These are phyloP conservation scores for Sporothrix luriei DNA, from an alignment of 2,329 filamentous ascomycete species.

Conservation along the genomic window DNA sequence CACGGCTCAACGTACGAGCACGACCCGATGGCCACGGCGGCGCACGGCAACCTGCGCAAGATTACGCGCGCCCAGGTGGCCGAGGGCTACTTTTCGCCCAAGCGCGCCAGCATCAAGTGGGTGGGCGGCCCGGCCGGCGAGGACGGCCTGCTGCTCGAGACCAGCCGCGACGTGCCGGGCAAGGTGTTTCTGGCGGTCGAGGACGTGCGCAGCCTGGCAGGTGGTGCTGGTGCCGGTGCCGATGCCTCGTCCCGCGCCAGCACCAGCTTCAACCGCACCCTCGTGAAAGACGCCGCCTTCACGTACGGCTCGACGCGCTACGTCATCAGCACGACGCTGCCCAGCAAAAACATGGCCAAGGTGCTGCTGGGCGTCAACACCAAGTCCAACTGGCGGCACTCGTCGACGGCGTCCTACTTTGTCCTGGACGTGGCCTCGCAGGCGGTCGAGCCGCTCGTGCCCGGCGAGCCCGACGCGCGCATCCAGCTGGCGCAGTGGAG, in stretches of 20 bases:
- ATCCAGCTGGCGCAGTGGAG: constrained; percentile 90
- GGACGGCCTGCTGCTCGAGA: constrained; percentile 83
- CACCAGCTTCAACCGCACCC: constrained; percentile 56
- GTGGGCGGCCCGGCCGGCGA: constrained; percentile 72
- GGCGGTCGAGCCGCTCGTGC: constrained; percentile 74
- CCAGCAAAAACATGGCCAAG: constrained; percentile 81
- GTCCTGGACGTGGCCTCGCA: constrained; percentile 87
- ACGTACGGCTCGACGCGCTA: constrained; percentile 59
- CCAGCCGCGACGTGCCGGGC: constrained; percentile 52
- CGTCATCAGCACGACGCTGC: constrained; percentile 64
- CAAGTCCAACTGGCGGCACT: constrained; percentile 85
- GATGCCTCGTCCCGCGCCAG: constrained; percentile 39
- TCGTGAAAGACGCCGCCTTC: constrained; percentile 74
- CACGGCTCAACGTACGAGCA: constrained; percentile 65
- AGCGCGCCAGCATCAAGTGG: constrained; percentile 71
- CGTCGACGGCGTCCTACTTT: constrained; percentile 83
- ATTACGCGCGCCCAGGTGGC: constrained; percentile 73
- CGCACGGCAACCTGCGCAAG: constrained; percentile 67
- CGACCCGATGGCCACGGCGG: constrained; percentile 65
- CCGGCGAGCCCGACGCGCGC: constrained; percentile 62
- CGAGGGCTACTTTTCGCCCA: constrained; percentile 65
- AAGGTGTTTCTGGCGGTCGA: constrained; percentile 83
- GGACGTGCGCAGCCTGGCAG: constrained; percentile 66
- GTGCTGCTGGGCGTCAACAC: constrained; percentile 77
- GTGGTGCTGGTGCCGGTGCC: constrained; percentile 41